Conservation (phyloP, 2,329 filamentous ascomycete species). For the Pseudogymnoascus sp. region DNA sequence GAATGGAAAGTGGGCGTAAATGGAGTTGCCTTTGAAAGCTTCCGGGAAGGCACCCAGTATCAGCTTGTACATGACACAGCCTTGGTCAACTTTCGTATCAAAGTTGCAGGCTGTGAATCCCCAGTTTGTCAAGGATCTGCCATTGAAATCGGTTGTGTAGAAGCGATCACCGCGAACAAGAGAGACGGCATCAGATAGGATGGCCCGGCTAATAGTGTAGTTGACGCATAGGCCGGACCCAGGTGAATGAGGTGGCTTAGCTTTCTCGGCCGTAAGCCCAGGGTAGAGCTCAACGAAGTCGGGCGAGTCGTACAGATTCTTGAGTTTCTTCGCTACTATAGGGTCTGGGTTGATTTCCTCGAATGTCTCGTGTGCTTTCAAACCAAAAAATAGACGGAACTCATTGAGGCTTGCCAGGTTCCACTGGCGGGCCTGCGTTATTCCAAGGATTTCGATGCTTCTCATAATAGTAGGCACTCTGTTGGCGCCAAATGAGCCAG, state of each 20-base stretch:
- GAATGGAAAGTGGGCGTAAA: constrained; percentile 54
- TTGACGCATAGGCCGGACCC: constrained; percentile 45
- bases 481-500: constrained; percentile 59
- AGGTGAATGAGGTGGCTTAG: constrained; percentile 41
- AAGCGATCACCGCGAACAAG: constrained; percentile 51
- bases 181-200: constrained; percentile 51
- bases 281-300: constrained; percentile 60
- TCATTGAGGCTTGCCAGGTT: constrained; percentile 68
- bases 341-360: constrained; percentile 78
- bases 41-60: constrained; percentile 72
- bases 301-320: constrained; percentile 54
- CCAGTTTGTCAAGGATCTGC: constrained; percentile 73
- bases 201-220: constrained; percentile 46
- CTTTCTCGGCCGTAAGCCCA: constrained; percentile 54
- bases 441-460: constrained; percentile 71
- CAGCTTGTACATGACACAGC: constrained; percentile 78
- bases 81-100: constrained; percentile 67
- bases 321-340: constrained; percentile 55
- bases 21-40: constrained; percentile 67
- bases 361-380: constrained; percentile 68
- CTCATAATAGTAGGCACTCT: constrained; percentile 68
- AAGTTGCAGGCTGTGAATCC: constrained; percentile 62
- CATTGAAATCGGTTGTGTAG: constrained; percentile 42
- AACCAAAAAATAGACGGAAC: constrained; percentile 72
- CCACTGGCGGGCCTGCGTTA: constrained; percentile 69